Base-by-base conservation (phyloP, 495 filamentous ascomycete species). In the Platismatia glauca region DNA sequence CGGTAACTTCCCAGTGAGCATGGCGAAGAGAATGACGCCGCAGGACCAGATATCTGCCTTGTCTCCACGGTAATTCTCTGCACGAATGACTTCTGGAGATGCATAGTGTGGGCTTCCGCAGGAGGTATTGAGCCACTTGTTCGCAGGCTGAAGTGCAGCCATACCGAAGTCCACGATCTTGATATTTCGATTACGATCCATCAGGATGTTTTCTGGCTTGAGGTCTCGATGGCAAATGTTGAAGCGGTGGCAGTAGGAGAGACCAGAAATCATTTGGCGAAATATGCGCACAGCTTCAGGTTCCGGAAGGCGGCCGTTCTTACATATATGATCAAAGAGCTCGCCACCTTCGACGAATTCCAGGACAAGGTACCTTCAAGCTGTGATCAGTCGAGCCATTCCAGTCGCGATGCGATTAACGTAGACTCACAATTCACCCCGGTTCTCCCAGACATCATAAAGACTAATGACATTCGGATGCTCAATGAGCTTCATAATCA, bases 81-180 rank as follows among this genome's bases (percentile, higher is more conserved):
- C 82, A 35, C 81, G 77, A 33, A 96, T 85, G 53, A 99, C 83
- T 71, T 99, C 94, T 1, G 94, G 94, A 1, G 94, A 91, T 4
- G 90, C 91, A 68, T 97, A 97, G 73, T 97, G 94, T 7, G 93
- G 93, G 63, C 95, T 97, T 48, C 94, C 94, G 69, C 94, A 99
- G 3, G 92, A 90, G 0, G 93, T 96, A 43, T 80, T 86, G 41
- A 99, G 78, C 74, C 83, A 84, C 65, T 89, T 83, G 31, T 81
- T 82, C 18, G 79, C 76, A 34, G 95, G 93, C 66, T 97, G 93
- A 35, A 97, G 75, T 16, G 91, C 91, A 22, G 95, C 94, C 91
- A 99, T 96, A 22, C 94, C 93, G 72, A 97, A 99, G 72, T 99
- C 94, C 38, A 90, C 92, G 43, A 99, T 83, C 73, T 97, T 97